phyloP scores from a whole-genome alignment of 2,329 filamentous ascomycete species.

The Paraphaeosphaeria sporulosa region DNA sequence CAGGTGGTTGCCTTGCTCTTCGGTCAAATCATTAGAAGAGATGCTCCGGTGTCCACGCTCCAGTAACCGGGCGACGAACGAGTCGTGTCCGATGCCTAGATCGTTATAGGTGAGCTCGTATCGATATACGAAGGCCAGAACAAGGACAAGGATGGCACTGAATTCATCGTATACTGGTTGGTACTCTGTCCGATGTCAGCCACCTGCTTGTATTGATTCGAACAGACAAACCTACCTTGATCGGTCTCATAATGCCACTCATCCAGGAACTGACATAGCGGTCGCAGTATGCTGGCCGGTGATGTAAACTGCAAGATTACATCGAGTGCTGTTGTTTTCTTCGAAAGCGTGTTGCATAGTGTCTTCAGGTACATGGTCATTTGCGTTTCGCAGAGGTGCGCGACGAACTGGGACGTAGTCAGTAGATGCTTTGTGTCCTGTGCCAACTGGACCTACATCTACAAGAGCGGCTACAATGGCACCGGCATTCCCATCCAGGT shows the following conservation, averaged over 20 bases:
- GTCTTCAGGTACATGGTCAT: conserved; percentile 83
- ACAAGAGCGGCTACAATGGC: conserved; percentile 76
- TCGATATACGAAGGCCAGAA: conserved; percentile 77
- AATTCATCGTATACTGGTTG: conserved; percentile 89
- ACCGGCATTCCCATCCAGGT: conserved; percentile 89
- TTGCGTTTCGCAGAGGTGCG: conserved; percentile 72
- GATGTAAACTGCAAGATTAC: conserved; percentile 79
- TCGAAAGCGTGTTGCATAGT: conserved; percentile 75
- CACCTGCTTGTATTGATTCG: neutral
- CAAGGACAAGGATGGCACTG: conserved; percentile 75
- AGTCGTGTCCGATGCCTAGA: conserved; percentile 68
- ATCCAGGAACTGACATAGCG: conserved; percentile 77
- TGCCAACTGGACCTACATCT: conserved; percentile 41
- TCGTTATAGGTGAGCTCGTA: conserved; percentile 72
- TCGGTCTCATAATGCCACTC: conserved; percentile 84
- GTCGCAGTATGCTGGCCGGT: conserved; percentile 72
- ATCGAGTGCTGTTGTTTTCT: conserved; percentile 75
- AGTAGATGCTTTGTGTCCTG: neutral
- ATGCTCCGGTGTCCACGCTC: conserved; percentile 65
- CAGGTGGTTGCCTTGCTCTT: conserved; percentile 71
- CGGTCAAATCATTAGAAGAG: conserved; percentile 66
- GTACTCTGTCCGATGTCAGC: conserved; percentile 67
- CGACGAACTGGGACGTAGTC: conserved; percentile 63
- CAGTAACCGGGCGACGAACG: conserved; percentile 74
- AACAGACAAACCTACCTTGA: conserved; percentile 57